Evolutionary conservation across 2,329 filamentous ascomycete genomes (phyloP).

Genomic region (Fusarium nanum): DNA sequence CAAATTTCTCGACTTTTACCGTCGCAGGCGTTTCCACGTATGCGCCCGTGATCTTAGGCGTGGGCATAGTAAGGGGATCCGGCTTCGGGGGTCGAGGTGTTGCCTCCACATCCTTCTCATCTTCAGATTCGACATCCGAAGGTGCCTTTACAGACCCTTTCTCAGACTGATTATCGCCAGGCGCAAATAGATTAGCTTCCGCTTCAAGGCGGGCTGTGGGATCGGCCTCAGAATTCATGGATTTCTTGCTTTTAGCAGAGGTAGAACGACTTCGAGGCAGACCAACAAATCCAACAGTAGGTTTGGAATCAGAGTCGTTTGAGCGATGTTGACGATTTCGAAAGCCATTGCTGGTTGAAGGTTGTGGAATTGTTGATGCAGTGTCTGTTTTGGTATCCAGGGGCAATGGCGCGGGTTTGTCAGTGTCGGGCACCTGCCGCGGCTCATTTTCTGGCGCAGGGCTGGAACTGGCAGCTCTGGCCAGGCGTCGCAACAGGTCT

Average conservation of each 20-base stretch:
- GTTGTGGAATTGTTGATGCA: slow-evolving; percentile 30
- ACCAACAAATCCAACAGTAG: slow-evolving; percentile 61
- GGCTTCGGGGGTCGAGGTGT: slow-evolving; percentile 61
- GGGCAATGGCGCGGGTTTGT: slow-evolving; percentile 17
- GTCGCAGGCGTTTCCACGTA: slow-evolving; percentile 68
- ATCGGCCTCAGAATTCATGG: slow-evolving; percentile 63
- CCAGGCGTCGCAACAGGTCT: slow-evolving; percentile 62
- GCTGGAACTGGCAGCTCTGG: slow-evolving; percentile 60
- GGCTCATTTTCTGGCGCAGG: slow-evolving; percentile 51
- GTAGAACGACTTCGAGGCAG: slow-evolving; percentile 57
- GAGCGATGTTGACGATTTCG: slow-evolving; percentile 20
- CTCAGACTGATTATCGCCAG: slow-evolving; percentile 66
- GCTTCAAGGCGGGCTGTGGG: slow-evolving; percentile 67
- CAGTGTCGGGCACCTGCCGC: slow-evolving; percentile 30
- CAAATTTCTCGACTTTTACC: slow-evolving; percentile 53
- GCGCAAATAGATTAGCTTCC: slow-evolving; percentile 68
- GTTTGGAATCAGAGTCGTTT: slow-evolving; percentile 48
- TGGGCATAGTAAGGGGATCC: slow-evolving; percentile 63
- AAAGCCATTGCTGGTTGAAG: slow-evolving; percentile 32
- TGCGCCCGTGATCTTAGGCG: slow-evolving; percentile 65
- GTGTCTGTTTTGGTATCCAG: slow-evolving; percentile 32
- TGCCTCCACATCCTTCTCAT: slow-evolving; percentile 52
- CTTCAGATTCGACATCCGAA: slow-evolving; percentile 54
- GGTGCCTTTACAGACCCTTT: slow-evolving; percentile 64
- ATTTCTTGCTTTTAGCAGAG: slow-evolving; percentile 61